Percentiles rank a stretch among this genome's conserved stretches.
phyloP scores from a whole-genome alignment of 163 green algal species.

The Chlamydomonas reinhardtii region DNA sequence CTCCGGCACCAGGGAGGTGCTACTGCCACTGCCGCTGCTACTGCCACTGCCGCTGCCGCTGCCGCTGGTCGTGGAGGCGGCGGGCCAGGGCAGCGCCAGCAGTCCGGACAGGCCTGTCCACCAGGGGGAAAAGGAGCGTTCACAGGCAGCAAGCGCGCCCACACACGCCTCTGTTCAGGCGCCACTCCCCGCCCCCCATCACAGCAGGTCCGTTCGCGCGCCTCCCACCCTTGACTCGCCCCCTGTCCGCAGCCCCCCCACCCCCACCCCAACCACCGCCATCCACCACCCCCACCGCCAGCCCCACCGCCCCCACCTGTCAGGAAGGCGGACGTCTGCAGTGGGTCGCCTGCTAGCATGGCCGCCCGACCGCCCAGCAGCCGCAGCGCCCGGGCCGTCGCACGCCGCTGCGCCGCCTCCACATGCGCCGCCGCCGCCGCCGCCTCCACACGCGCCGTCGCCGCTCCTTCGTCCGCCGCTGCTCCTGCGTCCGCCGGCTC shows the following conservation, averaged over 20 bases:
- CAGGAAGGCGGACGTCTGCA: background rate
- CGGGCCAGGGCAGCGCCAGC: conserved; percentile 24
- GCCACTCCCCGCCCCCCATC: too few relatives aligned
- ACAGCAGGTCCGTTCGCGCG: too few relatives aligned
- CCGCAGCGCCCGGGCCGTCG: too few relatives aligned
- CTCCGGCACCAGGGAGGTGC: conserved; percentile 2
- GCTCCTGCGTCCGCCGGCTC: too few relatives aligned
- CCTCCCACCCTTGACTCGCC: too few relatives aligned
- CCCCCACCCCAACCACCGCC: too few relatives aligned
- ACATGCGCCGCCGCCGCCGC: background rate
- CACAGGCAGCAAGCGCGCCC: too few relatives aligned
- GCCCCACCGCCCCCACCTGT: background rate
- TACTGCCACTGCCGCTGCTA: background rate
- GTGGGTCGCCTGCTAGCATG: background rate
- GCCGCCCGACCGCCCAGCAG: background rate
- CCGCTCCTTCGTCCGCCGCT: background rate
- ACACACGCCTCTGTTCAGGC: too few relatives aligned
- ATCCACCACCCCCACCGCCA: background rate
- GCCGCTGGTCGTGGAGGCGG: background rate
- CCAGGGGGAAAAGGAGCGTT: too few relatives aligned
- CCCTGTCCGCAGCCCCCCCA: too few relatives aligned
- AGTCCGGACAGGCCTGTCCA: conserved; percentile 34
- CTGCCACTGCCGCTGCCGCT: background rate
- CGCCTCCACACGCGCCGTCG: too few relatives aligned
- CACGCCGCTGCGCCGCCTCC: too few relatives aligned